A percentile compares a stretch with the other conserved stretches of the same genome.
phyloP scores from a whole-genome alignment of 2,329 filamentous ascomycete genomes.

The Microsporum canis region DNA sequence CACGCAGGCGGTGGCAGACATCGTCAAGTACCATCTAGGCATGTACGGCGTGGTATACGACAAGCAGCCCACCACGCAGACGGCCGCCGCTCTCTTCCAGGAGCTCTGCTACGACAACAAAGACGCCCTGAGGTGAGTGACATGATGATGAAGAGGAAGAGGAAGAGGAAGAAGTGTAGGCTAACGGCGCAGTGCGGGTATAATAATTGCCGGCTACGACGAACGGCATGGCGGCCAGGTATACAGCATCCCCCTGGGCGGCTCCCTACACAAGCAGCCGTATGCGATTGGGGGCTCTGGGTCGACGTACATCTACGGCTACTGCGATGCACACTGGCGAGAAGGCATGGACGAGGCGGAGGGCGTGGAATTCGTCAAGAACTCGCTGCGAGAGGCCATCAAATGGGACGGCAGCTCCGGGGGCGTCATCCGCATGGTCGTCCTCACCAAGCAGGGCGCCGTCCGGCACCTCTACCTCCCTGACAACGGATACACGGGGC shows the following conservation, averaged over 20 bases:
- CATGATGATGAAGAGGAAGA: background rate
- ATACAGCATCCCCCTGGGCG: slow-evolving; percentile 91
- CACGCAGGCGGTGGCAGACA: slow-evolving; percentile 94
- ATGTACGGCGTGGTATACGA: slow-evolving; percentile 86
- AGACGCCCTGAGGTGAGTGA: slow-evolving; percentile 67
- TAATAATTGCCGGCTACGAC: slow-evolving; percentile 98
- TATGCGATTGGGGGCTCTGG: slow-evolving; percentile 95
- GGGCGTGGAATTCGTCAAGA: slow-evolving; percentile 86
- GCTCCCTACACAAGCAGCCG: slow-evolving; percentile 91
- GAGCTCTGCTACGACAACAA: slow-evolving; percentile 98
- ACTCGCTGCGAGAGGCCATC: slow-evolving; percentile 82
- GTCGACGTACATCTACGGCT: slow-evolving; percentile 98
- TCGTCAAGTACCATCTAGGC: slow-evolving; percentile 91
- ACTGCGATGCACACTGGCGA: slow-evolving; percentile 92
- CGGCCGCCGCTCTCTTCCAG: slow-evolving; percentile 90
- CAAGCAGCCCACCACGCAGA: slow-evolving; percentile 85
- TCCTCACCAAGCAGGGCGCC: slow-evolving; percentile 79
- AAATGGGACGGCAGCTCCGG: slow-evolving; percentile 99
- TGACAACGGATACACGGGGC: slow-evolving; percentile 68
- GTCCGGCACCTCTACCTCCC: slow-evolving; percentile 92
- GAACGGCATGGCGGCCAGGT: slow-evolving; percentile 90
- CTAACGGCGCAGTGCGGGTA: slow-evolving; percentile 56
- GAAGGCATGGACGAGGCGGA: slow-evolving; percentile 90
- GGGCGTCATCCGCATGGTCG: slow-evolving; percentile 95
- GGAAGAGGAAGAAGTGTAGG: background rate